Evolutionary conservation across 2,329 filamentous ascomycete genomes (phyloP).

Genomic region (Didymella keratinophila): DNA sequence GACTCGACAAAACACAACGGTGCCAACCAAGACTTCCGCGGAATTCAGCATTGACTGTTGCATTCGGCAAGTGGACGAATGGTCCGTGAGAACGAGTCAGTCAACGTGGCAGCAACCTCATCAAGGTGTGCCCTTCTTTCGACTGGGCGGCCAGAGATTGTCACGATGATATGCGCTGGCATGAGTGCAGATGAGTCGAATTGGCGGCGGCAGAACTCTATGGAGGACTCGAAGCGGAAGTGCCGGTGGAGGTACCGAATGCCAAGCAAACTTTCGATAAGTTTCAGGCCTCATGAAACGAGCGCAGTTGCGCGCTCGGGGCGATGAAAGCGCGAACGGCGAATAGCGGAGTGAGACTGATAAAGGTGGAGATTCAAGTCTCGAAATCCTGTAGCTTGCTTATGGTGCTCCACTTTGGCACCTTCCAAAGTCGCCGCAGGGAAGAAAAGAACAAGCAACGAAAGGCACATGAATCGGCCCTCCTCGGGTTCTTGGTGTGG

Average conservation of each 20-base stretch:
- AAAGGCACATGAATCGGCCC: conserved; percentile 9
- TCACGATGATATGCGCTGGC: neutral
- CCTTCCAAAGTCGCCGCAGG: neutral
- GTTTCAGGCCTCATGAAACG: conserved; percentile 14
- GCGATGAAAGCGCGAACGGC: conserved; percentile 3
- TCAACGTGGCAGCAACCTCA: neutral
- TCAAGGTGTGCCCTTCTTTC: conserved; percentile 7
- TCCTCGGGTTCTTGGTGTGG: neutral
- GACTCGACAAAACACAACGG: neutral
- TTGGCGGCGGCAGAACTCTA: neutral
- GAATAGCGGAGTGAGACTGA: neutral
- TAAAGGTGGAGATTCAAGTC: neutral
- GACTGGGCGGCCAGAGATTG: neutral
- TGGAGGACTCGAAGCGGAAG: neutral
- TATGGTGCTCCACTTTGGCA: neutral
- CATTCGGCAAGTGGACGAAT: neutral
- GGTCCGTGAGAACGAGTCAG: neutral
- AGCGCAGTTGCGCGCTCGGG: conserved; percentile 1
- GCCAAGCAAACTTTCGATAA: conserved; percentile 14
- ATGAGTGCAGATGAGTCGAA: conserved; percentile 20
- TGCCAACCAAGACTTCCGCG: conserved; percentile 9
- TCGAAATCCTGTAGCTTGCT: conserved; percentile 1
- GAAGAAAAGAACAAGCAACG: neutral
- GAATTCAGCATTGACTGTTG: neutral
- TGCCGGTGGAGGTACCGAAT: neutral